phyloP scores from a whole-genome alignment of 805 yeast genomes.

The Grigorovia yakushimaensis region DNA sequence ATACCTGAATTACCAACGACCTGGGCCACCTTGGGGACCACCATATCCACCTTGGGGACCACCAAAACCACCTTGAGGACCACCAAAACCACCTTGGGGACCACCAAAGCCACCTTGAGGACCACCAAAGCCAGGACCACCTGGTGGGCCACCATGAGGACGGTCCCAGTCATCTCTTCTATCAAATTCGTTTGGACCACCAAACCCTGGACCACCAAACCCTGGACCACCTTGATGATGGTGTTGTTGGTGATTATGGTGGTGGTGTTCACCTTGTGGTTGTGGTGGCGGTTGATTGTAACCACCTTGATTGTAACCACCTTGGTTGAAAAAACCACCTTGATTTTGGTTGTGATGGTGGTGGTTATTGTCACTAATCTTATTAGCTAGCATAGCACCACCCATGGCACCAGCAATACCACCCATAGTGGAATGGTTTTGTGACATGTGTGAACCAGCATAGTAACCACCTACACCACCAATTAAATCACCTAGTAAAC shows the following conservation, averaged over 20 bases:
- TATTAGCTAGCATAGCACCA: conserved; percentile 47
- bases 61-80: conserved; percentile 8
- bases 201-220: conserved; percentile 9
- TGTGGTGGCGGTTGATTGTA: neutral
- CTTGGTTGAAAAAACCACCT: neutral
- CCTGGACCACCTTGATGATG: neutral
- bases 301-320: neutral
- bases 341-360: conserved; percentile 9
- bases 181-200: conserved; percentile 5
- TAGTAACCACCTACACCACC: conserved; percentile 49
- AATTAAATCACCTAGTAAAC: conserved; percentile 16
- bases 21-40: neutral
- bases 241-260: neutral
- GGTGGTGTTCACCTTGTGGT: neutral
- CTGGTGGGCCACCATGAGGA: conserved; percentile 7
- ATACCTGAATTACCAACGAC: neutral
- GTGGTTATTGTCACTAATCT: conserved; percentile 35
- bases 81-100: conserved; percentile 9
- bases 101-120: conserved; percentile 9
- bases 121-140: conserved; percentile 7
- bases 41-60: conserved; percentile 9
- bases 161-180: neutral
- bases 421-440: conserved; percentile 29
- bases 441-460: conserved; percentile 36
- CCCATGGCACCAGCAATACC: conserved; percentile 44